A percentile compares a stretch with the other conserved stretches of the same genome.
phyloP scores from a whole-genome alignment of 2,329 filamentous ascomycete species.

The Xylariaceae sp. region DNA sequence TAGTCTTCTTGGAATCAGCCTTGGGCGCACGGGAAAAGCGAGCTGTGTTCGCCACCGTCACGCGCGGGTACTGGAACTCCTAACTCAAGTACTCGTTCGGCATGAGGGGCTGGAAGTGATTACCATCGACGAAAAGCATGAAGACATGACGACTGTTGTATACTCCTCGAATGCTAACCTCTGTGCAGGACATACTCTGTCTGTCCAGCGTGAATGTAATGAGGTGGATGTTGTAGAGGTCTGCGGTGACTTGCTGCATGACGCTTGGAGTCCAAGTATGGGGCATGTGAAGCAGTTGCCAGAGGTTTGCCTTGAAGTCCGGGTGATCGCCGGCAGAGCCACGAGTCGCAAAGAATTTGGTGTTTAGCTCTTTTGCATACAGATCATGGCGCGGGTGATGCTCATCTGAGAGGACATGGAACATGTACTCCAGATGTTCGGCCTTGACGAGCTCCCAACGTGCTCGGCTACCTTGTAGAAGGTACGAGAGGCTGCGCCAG shows the following conservation, averaged over 20 bases:
- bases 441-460: constrained; percentile 33
- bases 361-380: constrained; percentile 26
- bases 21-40: constrained; percentile 22
- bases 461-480: constrained; percentile 26
- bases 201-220: constrained; percentile 29
- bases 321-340: not conserved
- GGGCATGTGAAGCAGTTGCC: constrained; percentile 31
- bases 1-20: constrained; percentile 8
- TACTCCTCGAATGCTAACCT: constrained; percentile 29
- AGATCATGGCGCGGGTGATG: constrained; percentile 28
- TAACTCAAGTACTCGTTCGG: constrained; percentile 32
- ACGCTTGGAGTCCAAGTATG: constrained; percentile 29
- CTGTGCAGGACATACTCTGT: constrained; percentile 16
- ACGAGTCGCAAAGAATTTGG: constrained; percentile 15
- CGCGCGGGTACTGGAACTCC: constrained; percentile 34
- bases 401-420: constrained; percentile 23
- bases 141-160: constrained; percentile 36
- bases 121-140: constrained; percentile 23
- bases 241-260: constrained; percentile 33
- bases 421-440: constrained; percentile 31
- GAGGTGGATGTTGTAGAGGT: constrained; percentile 34
- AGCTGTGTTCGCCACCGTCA: constrained; percentile 25
- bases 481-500: constrained; percentile 31
- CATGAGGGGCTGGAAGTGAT: constrained; percentile 33
- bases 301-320: constrained; percentile 28